A percentile compares a stretch with the other conserved stretches of the same genome.
phyloP scores from a whole-genome alignment of 2,329 filamentous ascomycete genomes.

The Didymella lethalis region DNA sequence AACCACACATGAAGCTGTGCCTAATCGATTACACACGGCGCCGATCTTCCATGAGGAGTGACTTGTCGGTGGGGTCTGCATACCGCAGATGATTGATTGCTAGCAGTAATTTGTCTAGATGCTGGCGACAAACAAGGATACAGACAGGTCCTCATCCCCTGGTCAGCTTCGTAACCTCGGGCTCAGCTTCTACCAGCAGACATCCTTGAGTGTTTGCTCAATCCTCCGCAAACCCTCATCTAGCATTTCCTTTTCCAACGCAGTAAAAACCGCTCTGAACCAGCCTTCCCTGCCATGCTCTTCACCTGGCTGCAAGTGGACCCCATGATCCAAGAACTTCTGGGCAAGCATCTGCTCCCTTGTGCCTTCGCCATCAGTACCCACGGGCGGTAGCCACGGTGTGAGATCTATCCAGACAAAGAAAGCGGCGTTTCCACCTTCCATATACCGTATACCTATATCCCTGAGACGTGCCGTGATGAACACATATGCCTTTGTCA shows the following conservation, averaged over 20 bases:
- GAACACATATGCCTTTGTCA: conserved; percentile 1
- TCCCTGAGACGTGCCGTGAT: conserved; percentile 38
- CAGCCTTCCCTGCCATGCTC: conserved; percentile 52
- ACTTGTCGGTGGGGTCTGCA: neutral
- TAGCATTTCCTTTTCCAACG: conserved; percentile 45
- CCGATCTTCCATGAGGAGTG: neutral
- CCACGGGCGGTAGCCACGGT: conserved; percentile 20
- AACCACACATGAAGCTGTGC: neutral
- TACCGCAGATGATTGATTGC: too few species aligned
- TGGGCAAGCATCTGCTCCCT: conserved; percentile 39
- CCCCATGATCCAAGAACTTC: conserved; percentile 24
- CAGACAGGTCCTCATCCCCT: too few species aligned
- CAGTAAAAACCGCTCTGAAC: conserved; percentile 54
- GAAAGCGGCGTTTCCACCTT: conserved; percentile 63
- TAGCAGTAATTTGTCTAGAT: too few species aligned
- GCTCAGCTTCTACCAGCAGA: neutral
- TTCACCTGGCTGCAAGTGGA: conserved; percentile 38
- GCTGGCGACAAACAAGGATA: too few species aligned
- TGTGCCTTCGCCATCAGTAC: conserved; percentile 19
- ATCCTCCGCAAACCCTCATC: conserved; percentile 42
- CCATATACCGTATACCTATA: conserved; percentile 57
- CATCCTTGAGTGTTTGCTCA: neutral
- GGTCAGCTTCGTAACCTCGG: too few species aligned
- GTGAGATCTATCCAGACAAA: conserved; percentile 64
- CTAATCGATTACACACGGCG: neutral